phyloP scores from a whole-genome alignment of 164 flowering plant species.

The Warburgia ugandensis region DNA sequence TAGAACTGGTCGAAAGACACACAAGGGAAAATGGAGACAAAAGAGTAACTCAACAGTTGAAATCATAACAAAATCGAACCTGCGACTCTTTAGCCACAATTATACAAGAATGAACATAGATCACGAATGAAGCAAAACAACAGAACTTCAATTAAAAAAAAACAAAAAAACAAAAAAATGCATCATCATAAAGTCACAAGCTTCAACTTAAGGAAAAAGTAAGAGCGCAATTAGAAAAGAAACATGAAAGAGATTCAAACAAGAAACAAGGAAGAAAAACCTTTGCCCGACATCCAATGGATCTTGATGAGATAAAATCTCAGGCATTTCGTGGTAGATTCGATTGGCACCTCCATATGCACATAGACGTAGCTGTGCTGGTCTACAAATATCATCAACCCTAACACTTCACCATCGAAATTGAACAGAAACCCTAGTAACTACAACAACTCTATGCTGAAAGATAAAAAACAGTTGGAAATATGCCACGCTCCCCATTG shows the following conservation, averaged over 20 bases:
- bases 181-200: too few relatives aligned
- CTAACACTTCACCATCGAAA: slow-evolving; percentile 3
- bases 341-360: slow-evolving; percentile 99
- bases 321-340: slow-evolving; percentile 74
- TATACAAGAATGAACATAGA: too few relatives aligned
- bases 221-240: too few relatives aligned
- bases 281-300: slow-evolving; percentile 50
- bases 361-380: slow-evolving; percentile 72
- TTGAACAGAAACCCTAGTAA: background rate
- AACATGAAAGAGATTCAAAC: background rate
- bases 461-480: background rate
- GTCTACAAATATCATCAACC: slow-evolving; percentile 34
- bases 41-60: too few relatives aligned
- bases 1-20: too few relatives aligned
- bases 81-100: too few relatives aligned
- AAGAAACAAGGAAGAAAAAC: slow-evolving; percentile 12
- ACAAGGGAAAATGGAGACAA: too few relatives aligned
- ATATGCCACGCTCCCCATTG: slow-evolving; percentile 82
- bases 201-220: too few relatives aligned
- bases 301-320: slow-evolving; percentile 50
- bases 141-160: too few relatives aligned
- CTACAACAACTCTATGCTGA: background rate
- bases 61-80: too few relatives aligned
- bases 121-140: too few relatives aligned
- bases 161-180: too few relatives aligned